These are phyloP conservation scores for Paecilomyces niveus DNA, from an alignment of 2,329 filamentous ascomycete species.

Conservation along the genomic window DNA sequence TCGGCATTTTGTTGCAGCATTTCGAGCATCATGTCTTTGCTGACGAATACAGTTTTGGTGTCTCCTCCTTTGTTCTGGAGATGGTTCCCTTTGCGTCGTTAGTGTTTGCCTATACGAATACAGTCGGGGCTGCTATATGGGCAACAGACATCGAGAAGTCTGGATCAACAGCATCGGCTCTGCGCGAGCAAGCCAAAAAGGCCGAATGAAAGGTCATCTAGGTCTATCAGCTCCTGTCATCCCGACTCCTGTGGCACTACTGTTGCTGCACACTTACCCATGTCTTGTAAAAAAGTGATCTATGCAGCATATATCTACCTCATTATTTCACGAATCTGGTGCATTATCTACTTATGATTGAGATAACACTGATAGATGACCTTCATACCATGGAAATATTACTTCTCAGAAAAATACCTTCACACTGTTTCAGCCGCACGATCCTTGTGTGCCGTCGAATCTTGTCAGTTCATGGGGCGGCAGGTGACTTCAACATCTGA, in stretches of 20 bases:
- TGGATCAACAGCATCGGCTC: constrained; percentile 20
- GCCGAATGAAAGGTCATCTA: constrained; percentile 13
- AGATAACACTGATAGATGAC: background rate
- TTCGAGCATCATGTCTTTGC: background rate
- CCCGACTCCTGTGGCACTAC: background rate
- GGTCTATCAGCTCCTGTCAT: background rate
- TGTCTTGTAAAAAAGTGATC: background rate
- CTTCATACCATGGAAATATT: background rate
- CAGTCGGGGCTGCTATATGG: constrained; percentile 90
- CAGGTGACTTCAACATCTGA: background rate
- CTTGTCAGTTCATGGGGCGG: background rate
- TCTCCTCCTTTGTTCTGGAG: constrained; percentile 74
- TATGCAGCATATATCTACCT: background rate
- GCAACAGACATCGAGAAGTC: constrained; percentile 70
- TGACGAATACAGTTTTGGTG: constrained; percentile 48
- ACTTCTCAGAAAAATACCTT: background rate
- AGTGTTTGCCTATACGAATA: constrained; percentile 84
- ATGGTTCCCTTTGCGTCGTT: constrained; percentile 78
- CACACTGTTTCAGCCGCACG: background rate
- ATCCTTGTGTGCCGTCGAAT: background rate
- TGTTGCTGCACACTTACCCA: background rate
- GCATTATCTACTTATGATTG: background rate
- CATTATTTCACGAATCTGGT: background rate
- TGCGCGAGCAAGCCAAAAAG: constrained; percentile 24
- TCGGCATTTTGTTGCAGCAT: constrained; percentile 5